phyloP scores from a whole-genome alignment of 176 grass and related monocot genomes.

The Bothriochloa decipiens region DNA sequence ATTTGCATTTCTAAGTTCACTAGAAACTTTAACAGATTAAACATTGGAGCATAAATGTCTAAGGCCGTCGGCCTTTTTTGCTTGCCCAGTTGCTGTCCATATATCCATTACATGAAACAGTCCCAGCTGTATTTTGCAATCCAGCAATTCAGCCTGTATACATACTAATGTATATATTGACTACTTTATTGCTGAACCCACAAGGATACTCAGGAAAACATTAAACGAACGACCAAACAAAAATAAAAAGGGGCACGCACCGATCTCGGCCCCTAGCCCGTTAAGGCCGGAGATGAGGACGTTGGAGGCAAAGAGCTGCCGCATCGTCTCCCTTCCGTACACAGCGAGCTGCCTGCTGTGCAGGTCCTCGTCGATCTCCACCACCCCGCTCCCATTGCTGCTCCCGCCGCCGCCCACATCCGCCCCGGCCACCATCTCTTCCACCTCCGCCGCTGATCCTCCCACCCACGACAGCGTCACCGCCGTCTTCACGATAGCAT shows the following conservation, averaged over 20 bases:
- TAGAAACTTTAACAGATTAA: conserved; percentile 13
- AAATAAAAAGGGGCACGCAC: conserved; percentile 39
- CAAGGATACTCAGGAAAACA: neutral
- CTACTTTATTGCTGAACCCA: neutral
- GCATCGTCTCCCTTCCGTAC: conserved; percentile 88
- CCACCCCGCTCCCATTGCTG: conserved; percentile 37
- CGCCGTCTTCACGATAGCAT: conserved; percentile 39
- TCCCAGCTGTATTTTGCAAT: neutral
- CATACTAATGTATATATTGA: neutral
- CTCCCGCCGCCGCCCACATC: neutral
- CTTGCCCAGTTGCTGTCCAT: neutral
- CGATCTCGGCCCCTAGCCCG: conserved; percentile 82
- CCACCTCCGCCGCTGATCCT: conserved; percentile 3
- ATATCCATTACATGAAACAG: conserved; percentile 10
- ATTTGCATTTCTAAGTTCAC: neutral
- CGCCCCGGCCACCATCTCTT: conserved; percentile 31
- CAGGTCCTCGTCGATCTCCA: conserved; percentile 81
- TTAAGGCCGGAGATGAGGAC: conserved; percentile 79
- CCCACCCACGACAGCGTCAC: too few relatives aligned
- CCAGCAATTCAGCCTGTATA: conserved; percentile 3
- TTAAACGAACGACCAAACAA: neutral
- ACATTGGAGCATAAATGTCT: neutral
- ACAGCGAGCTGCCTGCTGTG: conserved; percentile 83
- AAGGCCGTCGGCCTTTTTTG: neutral
- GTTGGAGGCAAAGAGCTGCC: conserved; percentile 66